phyloP scores from a whole-genome alignment of 495 filamentous ascomycete genomes.

The Talaromyces ruber region DNA sequence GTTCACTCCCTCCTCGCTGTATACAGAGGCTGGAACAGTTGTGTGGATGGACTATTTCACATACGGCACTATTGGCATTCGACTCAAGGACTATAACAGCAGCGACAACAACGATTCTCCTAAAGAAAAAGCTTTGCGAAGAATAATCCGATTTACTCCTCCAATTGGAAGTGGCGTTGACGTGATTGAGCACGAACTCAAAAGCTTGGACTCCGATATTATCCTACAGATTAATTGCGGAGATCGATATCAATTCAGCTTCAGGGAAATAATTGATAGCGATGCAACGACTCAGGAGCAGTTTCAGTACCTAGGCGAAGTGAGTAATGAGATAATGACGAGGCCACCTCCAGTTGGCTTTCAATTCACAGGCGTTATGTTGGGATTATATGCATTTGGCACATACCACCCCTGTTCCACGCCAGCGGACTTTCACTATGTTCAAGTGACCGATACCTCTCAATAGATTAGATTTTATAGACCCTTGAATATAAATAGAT shows the following conservation, averaged over 20 bases:
- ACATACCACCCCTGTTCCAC: slow-evolving; percentile 26
- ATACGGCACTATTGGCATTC: not conserved
- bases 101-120: not conserved
- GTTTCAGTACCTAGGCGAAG: not conserved
- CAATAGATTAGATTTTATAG: not conserved
- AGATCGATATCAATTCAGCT: not conserved
- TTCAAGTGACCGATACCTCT: not conserved
- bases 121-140: not conserved
- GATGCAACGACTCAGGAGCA: not conserved
- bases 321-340: not conserved
- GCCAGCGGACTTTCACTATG: slow-evolving; percentile 35
- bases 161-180: not conserved
- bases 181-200: not conserved
- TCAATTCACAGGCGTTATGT: slow-evolving; percentile 24
- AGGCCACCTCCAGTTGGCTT: not conserved
- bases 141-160: not conserved
- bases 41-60: not conserved
- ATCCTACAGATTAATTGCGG: not conserved
- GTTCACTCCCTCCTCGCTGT: not conserved
- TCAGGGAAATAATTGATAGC: not conserved
- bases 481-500: not conserved
- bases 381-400: slow-evolving; percentile 37
- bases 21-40: not conserved
- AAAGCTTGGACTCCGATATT: not conserved
- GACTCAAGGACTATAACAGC: not conserved